Evolutionary conservation across 192 early-diverging fungal species (phyloP).

Genomic region (Rhizoclosmatium globosum): DNA sequence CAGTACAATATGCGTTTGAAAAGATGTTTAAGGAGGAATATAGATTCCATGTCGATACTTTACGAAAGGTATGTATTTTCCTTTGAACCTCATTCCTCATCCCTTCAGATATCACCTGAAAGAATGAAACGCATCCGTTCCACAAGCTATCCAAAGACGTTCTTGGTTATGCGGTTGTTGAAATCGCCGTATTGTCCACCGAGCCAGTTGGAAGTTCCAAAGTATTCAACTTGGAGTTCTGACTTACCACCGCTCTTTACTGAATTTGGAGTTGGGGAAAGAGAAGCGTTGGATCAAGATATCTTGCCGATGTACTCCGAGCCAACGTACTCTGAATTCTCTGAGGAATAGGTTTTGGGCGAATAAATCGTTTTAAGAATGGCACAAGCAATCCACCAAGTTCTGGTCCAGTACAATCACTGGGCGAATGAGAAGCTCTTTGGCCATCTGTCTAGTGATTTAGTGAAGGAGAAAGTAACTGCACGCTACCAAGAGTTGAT

Average conservation of each 20-base stretch:
- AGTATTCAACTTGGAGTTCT: too few species aligned
- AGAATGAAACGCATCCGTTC: neutral
- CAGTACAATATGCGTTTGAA: neutral
- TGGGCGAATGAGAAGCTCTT: too few species aligned
- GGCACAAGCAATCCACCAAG: too few species aligned
- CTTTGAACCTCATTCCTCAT: neutral
- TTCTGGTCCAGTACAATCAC: too few species aligned
- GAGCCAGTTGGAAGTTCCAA: too few species aligned
- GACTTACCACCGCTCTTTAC: neutral
- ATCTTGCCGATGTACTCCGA: neutral
- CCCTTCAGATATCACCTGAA: slow-evolving; percentile 1
- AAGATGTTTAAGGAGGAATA: neutral
- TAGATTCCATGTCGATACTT: neutral
- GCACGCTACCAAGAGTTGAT: too few species aligned
- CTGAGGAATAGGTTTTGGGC: too few species aligned
- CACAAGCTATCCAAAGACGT: neutral
- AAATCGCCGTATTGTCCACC: too few species aligned
- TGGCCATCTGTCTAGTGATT: too few species aligned
- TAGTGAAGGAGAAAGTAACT: too few species aligned
- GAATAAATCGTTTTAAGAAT: too few species aligned
- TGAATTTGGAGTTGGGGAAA: neutral
- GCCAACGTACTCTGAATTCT: too few species aligned
- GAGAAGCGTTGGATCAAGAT: neutral
- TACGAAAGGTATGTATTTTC: neutral
- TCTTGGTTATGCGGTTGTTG: neutral